Conservation (phyloP, 2,329 filamentous ascomycete species). For the Venturia pyrina region DNA sequence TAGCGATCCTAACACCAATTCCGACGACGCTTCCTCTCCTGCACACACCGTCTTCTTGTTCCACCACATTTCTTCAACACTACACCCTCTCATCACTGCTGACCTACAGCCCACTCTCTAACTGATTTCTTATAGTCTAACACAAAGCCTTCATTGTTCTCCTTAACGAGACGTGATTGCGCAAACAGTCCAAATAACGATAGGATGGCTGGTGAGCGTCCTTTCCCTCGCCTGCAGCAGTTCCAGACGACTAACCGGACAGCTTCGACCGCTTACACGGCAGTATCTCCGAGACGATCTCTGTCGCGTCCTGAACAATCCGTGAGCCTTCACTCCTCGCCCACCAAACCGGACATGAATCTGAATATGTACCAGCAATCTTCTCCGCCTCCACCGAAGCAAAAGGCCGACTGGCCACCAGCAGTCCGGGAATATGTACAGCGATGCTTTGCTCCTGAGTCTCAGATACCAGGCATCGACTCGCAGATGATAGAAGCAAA, state of each 20-base stretch:
- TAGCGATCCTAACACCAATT: not conserved
- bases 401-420: conserved; percentile 10
- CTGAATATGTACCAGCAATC: conserved; percentile 18
- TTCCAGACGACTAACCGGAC: not conserved
- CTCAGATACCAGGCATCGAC: conserved; percentile 38
- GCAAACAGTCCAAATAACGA: not conserved
- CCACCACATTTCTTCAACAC: not conserved
- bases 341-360: not conserved
- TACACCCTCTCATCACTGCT: not conserved
- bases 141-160: not conserved
- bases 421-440: conserved; percentile 84
- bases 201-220: conserved; percentile 9
- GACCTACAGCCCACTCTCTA: not conserved
- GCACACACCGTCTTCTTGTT: not conserved
- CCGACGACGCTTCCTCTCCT: not conserved
- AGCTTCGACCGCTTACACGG: conserved; percentile 30
- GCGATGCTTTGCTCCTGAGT: conserved; percentile 70
- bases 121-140: not conserved
- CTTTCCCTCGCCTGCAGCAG: not conserved
- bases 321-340: conserved; percentile 7
- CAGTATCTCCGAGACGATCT: conserved; percentile 35
- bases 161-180: conserved; percentile 1
- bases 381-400: conserved; percentile 42
- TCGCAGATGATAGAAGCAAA: conserved; percentile 67
- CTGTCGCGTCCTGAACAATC: conserved; percentile 21